Base-by-base conservation (phyloP, 192 early-diverging fungal genomes). In the Linnemannia elongata region DNA sequence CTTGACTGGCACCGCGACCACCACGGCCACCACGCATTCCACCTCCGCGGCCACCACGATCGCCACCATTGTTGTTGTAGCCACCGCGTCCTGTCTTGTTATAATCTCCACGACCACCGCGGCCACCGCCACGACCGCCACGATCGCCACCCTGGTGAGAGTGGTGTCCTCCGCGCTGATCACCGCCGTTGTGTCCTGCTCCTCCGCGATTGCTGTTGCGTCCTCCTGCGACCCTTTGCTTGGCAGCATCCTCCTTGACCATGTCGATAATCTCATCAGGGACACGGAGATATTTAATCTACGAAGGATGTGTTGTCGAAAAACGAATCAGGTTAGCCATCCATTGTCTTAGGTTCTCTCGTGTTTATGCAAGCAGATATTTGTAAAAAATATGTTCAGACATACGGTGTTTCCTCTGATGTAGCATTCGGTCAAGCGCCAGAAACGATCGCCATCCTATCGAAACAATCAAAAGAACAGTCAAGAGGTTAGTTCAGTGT, bases 181-280 rank as follows among this genome's bases (percentile, higher is more conserved):
- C 84, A 47, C 91, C 82, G 33, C 90, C 88, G 30, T 82, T 80
- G 36, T 92, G 90, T 20, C 93, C 91, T 54, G 91, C 88, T 17
- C 90, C 83, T 66, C 90, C 89, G 41, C 90, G 88, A 70, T 84
- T 80, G 66, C 88, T 87, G 75, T 84, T 81, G 33, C 88, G 85
- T 71, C 89, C 83, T 49, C 88, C 81, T 12, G 82, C 55, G 27
- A 89, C 90, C 55, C 93, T 87, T 60, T 92, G 93, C 78, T 92
- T 93, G 42, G 75, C 74, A 74, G 93, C 93, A 45, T 97, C 95
- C 77, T 97, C 95, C 82, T 95, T 97, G 52, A 97, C 97, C 91
- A 96, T 95, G 72, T 98, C 97, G 35, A 99, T 93, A 72, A 96
- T 94, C 88, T 95, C 96, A 79, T 98, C 97, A 33, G 97, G 97